Conservation (phyloP, 306 rosid species). For the Abrus pulchellus region DNA sequence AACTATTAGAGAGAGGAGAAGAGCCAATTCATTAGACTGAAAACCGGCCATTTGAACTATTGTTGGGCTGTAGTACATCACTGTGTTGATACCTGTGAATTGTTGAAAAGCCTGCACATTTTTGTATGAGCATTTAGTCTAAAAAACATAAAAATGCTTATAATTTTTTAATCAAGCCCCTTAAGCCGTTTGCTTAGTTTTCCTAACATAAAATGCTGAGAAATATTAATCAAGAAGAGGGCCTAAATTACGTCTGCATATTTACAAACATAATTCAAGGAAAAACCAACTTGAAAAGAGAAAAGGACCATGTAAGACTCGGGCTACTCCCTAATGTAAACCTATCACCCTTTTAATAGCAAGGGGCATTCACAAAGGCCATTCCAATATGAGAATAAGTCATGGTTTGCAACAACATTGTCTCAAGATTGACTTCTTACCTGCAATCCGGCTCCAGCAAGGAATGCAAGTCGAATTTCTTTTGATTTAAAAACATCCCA, state of each 20-base stretch:
- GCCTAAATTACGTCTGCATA: not conserved
- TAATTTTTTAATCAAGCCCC: not conserved
- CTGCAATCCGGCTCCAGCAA: conserved; percentile 92
- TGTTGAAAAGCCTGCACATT: conserved; percentile 89
- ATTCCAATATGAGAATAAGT: conserved; percentile 2
- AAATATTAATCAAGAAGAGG: conserved; percentile 1
- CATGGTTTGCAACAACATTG: not conserved
- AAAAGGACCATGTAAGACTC: not conserved
- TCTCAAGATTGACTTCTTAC: conserved; percentile 48
- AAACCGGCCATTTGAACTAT: conserved; percentile 98
- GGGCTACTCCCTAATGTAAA: not conserved
- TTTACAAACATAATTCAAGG: conserved; percentile 20
- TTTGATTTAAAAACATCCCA: conserved; percentile 70
- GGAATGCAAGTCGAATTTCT: conserved; percentile 86
- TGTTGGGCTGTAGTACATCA: conserved; percentile 97
- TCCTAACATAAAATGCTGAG: not conserved
- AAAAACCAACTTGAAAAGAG: conserved; percentile 13
- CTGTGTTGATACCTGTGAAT: conserved; percentile 95
- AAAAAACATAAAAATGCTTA: too few species aligned
- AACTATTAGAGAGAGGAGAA: conserved; percentile 79
- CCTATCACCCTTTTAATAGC: conserved; percentile 25
- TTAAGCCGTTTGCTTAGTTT: conserved; percentile 15
- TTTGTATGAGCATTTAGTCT: too few species aligned
- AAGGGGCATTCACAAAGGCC: conserved; percentile 34
- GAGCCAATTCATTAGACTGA: conserved; percentile 75